Evolutionary conservation across 768 basidiomycete species (phyloP), one percentile per base, ranked within the genome.

Genomic region (Sarcomyxa edulis): DNA sequence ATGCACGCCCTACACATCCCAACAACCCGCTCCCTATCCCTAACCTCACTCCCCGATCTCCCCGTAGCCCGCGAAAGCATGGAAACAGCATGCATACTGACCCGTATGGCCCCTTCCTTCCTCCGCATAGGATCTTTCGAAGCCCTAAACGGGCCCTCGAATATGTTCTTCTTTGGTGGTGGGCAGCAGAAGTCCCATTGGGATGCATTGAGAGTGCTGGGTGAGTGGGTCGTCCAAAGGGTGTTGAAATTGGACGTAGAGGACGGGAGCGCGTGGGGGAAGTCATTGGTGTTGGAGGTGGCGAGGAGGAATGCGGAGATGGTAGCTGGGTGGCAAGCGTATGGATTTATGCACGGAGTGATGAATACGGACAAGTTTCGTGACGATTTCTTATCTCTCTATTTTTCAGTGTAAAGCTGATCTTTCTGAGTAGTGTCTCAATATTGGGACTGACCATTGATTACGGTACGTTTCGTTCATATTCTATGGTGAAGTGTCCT

Each of bases 321-420:
- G 87, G 88, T 93, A 0, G 96, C 93, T 7, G 84, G 74, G 3
- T 98, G 96, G 96, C 95, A 98, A 61, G 90, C 78, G 6, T 87
- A 85, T 57, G 91, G 91, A 1, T 93, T 88, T 56, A 90, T 92
- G 90, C 89, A 93, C 53, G 92, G 91, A 0, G 95, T 99, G 25
- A 91, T 99, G 50, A 98, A 98, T 54, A 95, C 94, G 2, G 95
- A 97, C 65, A 96, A 95, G 86, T 85, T n/a, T 48, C 42, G 73
- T 53, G n/a, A 2, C 18, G 19, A 39, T 21, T 27, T 21, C 10
- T 19, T 10, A 5, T 36, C 12, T 16, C 10, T 32, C 19, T 7
- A 7, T 8, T 31, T 12, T 10, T 21, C 6, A 10, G 23, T 20
- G 22, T 36, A 40, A 26, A 18, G 35, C 29, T 55, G 22, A 56